Base-by-base conservation (phyloP, 768 basidiomycete genomes). In the Collybia mongolica region DNA sequence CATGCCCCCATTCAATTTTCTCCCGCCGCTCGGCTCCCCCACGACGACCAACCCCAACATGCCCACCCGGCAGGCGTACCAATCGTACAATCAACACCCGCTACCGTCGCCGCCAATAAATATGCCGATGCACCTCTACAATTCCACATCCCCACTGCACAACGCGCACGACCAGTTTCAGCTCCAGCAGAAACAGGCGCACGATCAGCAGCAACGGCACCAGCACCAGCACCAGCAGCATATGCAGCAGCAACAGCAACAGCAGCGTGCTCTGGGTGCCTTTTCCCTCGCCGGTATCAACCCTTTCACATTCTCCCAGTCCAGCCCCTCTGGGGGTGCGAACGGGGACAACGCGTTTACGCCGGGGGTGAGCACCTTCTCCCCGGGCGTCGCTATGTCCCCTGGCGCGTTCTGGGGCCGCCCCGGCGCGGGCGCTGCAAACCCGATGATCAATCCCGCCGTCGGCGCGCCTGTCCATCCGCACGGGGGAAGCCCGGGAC, bases 1-100 rank as follows among this genome's bases (percentile, higher is more conserved):
- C 53, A 98, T 98, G 95, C 96, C 96, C 1, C 84, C 92, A 5
- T 98, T 97, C 70, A 86, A 84, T 11, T 95, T 97, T 67, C 74
- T 87, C 32, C 76, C 81, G 15, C 81, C 81, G 6, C 77, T 75
- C 26, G 53, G 54, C 36, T 58, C 58, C 8, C 62, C 46, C n/a
- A 46, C 44, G 32, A 32, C 32, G 32, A 32, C 32, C 11, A 32
- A 32, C 32, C 32, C 32, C 19, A 37, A 50, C 50, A 48, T 44
- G 20, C 49, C 49, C 20, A 18, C 48, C 35, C 46, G 46, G 22
- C 42, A 52, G 39, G 22, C 24, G n/a, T 47, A 32, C 40, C 48
- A 37, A 28, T 39, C 39, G 3, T 26, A 38, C 12, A 32, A 22
- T 14, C 39, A n/a, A 2, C 48, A 42, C 8, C 24, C 40, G 11